These are phyloP conservation scores for Coniochaeta prunicola DNA, from an alignment of 2,329 filamentous ascomycete genomes.

Conservation along the genomic window DNA sequence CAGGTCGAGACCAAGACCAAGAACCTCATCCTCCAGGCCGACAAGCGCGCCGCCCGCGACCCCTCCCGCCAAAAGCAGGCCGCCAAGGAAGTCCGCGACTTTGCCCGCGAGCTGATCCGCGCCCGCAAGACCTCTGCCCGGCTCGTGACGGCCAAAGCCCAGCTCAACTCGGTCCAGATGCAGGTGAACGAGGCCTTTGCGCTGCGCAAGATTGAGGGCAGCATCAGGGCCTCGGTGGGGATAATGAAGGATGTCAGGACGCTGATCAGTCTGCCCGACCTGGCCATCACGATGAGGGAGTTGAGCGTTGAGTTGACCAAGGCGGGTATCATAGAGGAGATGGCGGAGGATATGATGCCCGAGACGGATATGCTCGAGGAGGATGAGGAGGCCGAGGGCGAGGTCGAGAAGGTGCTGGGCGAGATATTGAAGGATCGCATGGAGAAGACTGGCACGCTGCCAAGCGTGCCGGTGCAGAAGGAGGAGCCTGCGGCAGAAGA, in stretches of 20 bases:
- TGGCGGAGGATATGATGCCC: constrained; percentile 83
- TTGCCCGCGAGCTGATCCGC: constrained; percentile 80
- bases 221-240: constrained; percentile 74
- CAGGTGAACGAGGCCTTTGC: constrained; percentile 96
- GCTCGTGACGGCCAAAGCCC: constrained; percentile 80
- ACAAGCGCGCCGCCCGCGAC: constrained; percentile 73
- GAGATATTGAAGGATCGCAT: constrained; percentile 83
- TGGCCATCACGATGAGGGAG: constrained; percentile 84
- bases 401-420: constrained; percentile 88
- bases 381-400: constrained; percentile 66
- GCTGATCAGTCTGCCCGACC: constrained; percentile 74
- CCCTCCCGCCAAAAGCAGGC: constrained; percentile 74
- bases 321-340: constrained; percentile 96
- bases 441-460: constrained; percentile 53
- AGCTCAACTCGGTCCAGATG: constrained; percentile 90
- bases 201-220: constrained; percentile 91
- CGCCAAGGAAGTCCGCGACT: constrained; percentile 73
- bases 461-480: constrained; percentile 44
- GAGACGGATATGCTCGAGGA: constrained; percentile 64
- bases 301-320: constrained; percentile 82
- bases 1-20: constrained; percentile 78
- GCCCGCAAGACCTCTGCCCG: constrained; percentile 69
- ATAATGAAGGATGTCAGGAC: constrained; percentile 97
- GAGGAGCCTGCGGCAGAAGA: constrained; percentile 51
- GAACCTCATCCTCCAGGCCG: constrained; percentile 74